Conservation (phyloP, 306 rosid genomes). For the Quercus gilva region DNA sequence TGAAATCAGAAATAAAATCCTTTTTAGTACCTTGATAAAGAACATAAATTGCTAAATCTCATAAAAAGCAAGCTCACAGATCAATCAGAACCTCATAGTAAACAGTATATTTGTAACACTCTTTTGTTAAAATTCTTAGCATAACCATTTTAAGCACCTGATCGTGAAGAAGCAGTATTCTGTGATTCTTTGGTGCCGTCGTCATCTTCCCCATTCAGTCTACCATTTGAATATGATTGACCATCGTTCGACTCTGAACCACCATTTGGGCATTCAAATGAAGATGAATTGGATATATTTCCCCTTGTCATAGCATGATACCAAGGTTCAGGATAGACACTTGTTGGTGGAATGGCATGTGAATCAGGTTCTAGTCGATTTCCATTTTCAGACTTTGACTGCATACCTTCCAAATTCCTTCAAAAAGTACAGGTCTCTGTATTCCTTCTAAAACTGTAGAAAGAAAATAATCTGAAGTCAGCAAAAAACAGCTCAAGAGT, state of each 20-base stretch:
- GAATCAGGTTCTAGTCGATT: conserved; percentile 51
- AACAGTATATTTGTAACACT: not conserved
- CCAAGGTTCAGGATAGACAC: conserved; percentile 81
- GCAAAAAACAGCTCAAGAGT: not conserved
- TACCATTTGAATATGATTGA: conserved; percentile 73
- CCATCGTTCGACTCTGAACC: conserved; percentile 79
- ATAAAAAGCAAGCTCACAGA: not conserved
- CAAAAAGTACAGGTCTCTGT: conserved; percentile 8
- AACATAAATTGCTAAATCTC: not conserved
- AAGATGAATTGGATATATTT: conserved; percentile 65
- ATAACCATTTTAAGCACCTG: conserved; percentile 51
- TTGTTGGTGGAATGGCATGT: conserved; percentile 46
- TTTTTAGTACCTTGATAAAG: conserved; percentile 1
- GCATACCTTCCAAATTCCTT: conserved; percentile 63
- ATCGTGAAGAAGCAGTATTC: conserved; percentile 47
- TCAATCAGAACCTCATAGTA: not conserved
- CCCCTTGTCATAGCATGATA: conserved; percentile 64
- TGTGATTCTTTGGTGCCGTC: conserved; percentile 50
- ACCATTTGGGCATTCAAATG: conserved; percentile 69
- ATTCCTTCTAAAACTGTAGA: not conserved
- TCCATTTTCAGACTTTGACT: conserved; percentile 61
- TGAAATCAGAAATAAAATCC: conserved; percentile 8
- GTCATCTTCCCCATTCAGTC: conserved; percentile 68
- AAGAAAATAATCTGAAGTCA: conserved; percentile 1
- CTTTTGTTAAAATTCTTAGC: not conserved